Conservation (phyloP, 352 stramenopile genomes). For the Globisporangium spinosum region DNA sequence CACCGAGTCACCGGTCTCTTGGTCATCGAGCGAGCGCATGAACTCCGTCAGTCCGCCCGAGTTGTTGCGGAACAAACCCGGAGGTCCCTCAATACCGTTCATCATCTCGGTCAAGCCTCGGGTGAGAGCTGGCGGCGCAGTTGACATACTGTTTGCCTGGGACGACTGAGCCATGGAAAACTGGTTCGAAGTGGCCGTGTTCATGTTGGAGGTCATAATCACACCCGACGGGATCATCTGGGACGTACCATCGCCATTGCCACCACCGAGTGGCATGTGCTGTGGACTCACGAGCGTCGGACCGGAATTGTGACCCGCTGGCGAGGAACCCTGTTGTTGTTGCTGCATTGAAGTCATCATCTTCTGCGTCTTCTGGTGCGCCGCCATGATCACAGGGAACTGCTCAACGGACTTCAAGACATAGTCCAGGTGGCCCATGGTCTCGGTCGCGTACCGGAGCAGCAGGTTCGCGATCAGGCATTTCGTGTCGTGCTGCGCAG, state of each 20-base stretch:
- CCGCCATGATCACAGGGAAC: constrained; percentile 59
- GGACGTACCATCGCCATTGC: constrained; percentile 28
- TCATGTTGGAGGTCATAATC: constrained; percentile 74
- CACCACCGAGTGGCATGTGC: constrained; percentile 30
- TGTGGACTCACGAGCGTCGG: constrained; percentile 46
- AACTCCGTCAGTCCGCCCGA: constrained; percentile 76
- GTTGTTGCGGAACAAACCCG: constrained; percentile 67
- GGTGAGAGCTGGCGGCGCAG: constrained; percentile 28
- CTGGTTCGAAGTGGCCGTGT: constrained; percentile 34
- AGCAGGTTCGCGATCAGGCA: constrained; percentile 81
- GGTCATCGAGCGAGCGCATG: constrained; percentile 71
- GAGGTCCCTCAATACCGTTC: constrained; percentile 63
- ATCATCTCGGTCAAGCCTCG: constrained; percentile 62
- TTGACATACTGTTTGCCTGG: constrained; percentile 29
- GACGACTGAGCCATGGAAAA: constrained; percentile 47
- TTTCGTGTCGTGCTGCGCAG: constrained; percentile 78
- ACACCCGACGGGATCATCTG: constrained; percentile 56
- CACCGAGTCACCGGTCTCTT: constrained; percentile 50
- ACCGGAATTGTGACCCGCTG: constrained; percentile 17
- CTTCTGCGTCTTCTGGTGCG: constrained; percentile 47
- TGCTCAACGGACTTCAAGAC: constrained; percentile 77
- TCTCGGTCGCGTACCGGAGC: constrained; percentile 77
- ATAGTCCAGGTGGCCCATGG: constrained; percentile 69
- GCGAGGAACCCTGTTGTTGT: constrained; percentile 1
- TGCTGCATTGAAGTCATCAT: constrained; percentile 34